Evolutionary conservation across 352 stramenopile genomes (phyloP).

Genomic region (Phytophthora tentaculata): DNA sequence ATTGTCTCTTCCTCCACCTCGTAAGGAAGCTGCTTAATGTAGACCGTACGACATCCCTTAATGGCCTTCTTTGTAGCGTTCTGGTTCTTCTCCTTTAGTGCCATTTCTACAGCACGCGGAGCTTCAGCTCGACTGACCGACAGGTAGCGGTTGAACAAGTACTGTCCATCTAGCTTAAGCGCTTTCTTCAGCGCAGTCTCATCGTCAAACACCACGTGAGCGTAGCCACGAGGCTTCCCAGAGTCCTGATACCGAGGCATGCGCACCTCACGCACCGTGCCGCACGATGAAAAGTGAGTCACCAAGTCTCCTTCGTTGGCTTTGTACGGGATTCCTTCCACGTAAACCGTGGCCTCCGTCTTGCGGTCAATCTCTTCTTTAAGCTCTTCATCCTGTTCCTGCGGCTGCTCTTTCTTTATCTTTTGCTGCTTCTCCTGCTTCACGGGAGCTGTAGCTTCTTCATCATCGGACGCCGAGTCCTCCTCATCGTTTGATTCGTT

Average conservation of each 20-base stretch:
- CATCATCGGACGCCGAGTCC: conserved; percentile 10
- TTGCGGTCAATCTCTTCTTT: conserved; percentile 75
- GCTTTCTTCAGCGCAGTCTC: conserved; percentile 73
- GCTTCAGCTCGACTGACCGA: conserved; percentile 85
- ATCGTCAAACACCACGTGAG: conserved; percentile 92
- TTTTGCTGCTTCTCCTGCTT: conserved; percentile 43
- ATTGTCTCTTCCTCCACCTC: conserved; percentile 89
- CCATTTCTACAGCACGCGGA: conserved; percentile 72
- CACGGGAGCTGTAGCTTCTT: conserved; percentile 66
- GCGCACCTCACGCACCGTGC: conserved; percentile 93
- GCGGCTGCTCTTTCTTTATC: conserved; percentile 16
- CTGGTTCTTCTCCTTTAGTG: conserved; percentile 70
- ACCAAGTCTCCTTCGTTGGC: conserved; percentile 91
- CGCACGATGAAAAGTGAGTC: conserved; percentile 88
- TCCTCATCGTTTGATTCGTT: conserved; percentile 16
- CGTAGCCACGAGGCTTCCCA: conserved; percentile 91
- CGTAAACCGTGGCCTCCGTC: conserved; percentile 90
- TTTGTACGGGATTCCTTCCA: conserved; percentile 96
- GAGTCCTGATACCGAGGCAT: conserved; percentile 94
- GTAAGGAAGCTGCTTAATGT: conserved; percentile 96
- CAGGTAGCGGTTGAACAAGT: conserved; percentile 91
- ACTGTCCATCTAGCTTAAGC: conserved; percentile 88
- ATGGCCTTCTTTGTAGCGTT: conserved; percentile 72
- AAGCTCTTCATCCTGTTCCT: conserved; percentile 43
- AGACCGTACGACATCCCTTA: conserved; percentile 92